Base-by-base conservation (phyloP, 257 asterid genomes). In the Petrea volubilis region DNA sequence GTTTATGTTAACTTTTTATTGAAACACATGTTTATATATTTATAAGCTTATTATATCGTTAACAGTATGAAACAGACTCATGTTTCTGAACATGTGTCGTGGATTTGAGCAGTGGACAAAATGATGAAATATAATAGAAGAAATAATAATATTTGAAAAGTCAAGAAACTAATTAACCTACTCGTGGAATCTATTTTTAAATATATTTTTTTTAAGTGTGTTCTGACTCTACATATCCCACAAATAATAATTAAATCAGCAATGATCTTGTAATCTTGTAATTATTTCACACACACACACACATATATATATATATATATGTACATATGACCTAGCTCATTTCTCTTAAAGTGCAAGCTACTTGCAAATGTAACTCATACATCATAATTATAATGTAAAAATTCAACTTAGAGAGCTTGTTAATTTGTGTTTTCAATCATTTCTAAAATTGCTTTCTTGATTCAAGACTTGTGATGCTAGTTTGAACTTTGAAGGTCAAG, bases 401-500 rank as follows among this genome's bases (percentile, higher is more conserved):
- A 24, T 41, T 66, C 47, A 58, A 20, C 57, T 57, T 34, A 6
- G 20, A 6, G 20, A 53, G 25, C 60, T 7, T 24, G 49, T 10
- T 43, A 10, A 10, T 17, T 3, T 47, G 13, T 20, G 58, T 59
- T 23, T 47, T 58, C 61, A 51, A 75, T 61, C 51, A 25, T 41
- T 58, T 10, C 3, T 2, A 44, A 17, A 14, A 44, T 44, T 67
- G 51, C 34, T 71, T 47, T 29, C 7, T 68, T 24, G 29, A 41
- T 36, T 56, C 12, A 43, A 53, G 51, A 12, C 33, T 6, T 5
- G 44, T 14, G 59, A 7, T 61, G 23, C 5, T n/a, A n/a, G n/a
- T n/a, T n/a, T n/a, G n/a, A n/a, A n/a, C n/a, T 60, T 58, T 53
- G 14, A 60, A 34, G 64, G 72, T 76, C 77, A 80, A 76, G 79